These are phyloP conservation scores for Penicillium fimorum DNA, from an alignment of 495 filamentous ascomycete species.

Conservation along the genomic window DNA sequence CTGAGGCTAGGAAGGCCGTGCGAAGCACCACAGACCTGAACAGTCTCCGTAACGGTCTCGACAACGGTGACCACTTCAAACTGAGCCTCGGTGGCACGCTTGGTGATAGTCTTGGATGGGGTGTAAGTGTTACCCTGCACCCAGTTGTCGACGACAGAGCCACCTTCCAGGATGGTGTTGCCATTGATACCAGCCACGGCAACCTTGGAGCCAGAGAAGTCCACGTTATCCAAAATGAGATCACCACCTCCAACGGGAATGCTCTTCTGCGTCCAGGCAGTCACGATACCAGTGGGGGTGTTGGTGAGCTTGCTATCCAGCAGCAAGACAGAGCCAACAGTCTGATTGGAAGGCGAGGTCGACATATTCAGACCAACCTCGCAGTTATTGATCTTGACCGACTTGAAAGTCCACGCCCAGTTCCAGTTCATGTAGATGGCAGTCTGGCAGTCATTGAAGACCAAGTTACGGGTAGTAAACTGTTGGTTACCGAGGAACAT, in stretches of 20 bases:
- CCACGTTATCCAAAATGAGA: conserved; percentile 83
- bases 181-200: conserved; percentile 55
- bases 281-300: conserved; percentile 70
- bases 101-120: conserved; percentile 27
- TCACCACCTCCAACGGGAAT: conserved; percentile 69
- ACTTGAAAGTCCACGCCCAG: conserved; percentile 89
- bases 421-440: conserved; percentile 93
- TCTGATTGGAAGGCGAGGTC: conserved; percentile 58
- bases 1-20: neutral
- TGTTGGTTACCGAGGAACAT: conserved; percentile 92
- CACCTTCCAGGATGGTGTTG: conserved; percentile 65
- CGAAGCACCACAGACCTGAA: conserved; percentile 17
- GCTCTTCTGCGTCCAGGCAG: conserved; percentile 61
- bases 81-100: conserved; percentile 25
- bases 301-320: conserved; percentile 76
- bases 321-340: conserved; percentile 77
- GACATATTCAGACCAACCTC: conserved; percentile 80
- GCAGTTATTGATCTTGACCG: conserved; percentile 77
- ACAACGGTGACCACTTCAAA: conserved; percentile 27
- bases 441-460: conserved; percentile 85
- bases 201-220: conserved; percentile 57
- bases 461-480: conserved; percentile 88
- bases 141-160: conserved; percentile 66
- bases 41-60: conserved; percentile 30
- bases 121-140: conserved; percentile 73